phyloP scores from a whole-genome alignment of 1,284 basidiomycete species.

The Schizophyllum commune region DNA sequence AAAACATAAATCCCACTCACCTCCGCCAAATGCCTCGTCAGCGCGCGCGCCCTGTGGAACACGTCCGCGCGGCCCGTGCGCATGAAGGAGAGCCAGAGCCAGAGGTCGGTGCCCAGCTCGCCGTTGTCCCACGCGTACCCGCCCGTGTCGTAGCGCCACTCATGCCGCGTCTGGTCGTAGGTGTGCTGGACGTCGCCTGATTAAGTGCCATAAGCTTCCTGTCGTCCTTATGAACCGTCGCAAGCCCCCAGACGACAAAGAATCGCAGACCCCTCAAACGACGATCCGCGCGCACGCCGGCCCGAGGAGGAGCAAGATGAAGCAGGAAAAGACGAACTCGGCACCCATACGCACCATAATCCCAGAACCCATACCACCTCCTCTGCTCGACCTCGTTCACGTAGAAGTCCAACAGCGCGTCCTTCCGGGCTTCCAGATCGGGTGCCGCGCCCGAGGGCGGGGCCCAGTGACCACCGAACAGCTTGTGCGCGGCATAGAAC shows the following conservation, averaged over 20 bases:
- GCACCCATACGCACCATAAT: constrained; percentile 25
- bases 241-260: too few relatives aligned
- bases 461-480: constrained; percentile 33
- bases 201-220: too few relatives aligned
- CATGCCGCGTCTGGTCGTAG: constrained; percentile 33
- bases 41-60: constrained; percentile 29
- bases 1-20: constrained; percentile 9
- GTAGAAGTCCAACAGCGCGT: constrained; percentile 32
- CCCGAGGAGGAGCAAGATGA: too few relatives aligned
- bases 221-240: too few relatives aligned
- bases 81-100: constrained; percentile 38
- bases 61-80: constrained; percentile 34
- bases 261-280: too few relatives aligned
- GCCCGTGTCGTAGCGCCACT: constrained; percentile 36
- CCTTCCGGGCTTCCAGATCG: constrained; percentile 29
- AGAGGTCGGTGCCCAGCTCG: constrained; percentile 32
- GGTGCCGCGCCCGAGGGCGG: constrained; percentile 24
- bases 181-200: constrained; percentile 36
- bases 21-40: constrained; percentile 35
- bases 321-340: too few relatives aligned
- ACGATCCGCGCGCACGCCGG: too few relatives aligned
- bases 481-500: constrained; percentile 28
- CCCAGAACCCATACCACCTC: constrained; percentile 35
- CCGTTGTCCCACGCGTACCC: constrained; percentile 35
- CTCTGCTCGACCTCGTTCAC: constrained; percentile 32